These are phyloP conservation scores for Tuber microsphaerosporum DNA, from an alignment of 495 filamentous ascomycete species.

Conservation along the genomic window DNA sequence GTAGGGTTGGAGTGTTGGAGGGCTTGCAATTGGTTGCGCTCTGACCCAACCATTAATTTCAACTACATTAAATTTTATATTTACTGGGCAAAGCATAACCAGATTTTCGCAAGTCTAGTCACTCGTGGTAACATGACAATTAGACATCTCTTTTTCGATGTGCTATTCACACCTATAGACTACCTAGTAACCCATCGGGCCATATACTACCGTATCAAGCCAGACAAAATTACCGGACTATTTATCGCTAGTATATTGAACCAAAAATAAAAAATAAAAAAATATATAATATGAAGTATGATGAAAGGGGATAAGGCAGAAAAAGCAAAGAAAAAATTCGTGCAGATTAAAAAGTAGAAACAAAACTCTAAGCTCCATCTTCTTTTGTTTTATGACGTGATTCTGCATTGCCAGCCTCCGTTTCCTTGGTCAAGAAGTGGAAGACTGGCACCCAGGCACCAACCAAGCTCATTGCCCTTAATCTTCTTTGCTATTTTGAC, in stretches of 20 bases:
- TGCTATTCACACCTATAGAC: background rate
- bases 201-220: background rate
- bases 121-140: background rate
- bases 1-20: background rate
- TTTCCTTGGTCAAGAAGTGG: conserved; percentile 65
- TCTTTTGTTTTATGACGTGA: conserved; percentile 48
- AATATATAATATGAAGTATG: conserved; percentile 4
- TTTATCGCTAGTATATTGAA: background rate
- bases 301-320: background rate
- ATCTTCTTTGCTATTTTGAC: conserved; percentile 98
- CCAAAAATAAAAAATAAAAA: background rate
- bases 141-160: background rate
- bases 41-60: background rate
- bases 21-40: background rate
- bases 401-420: conserved; percentile 64
- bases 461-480: conserved; percentile 90
- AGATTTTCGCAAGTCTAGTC: background rate
- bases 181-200: background rate
- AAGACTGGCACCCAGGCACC: conserved; percentile 91
- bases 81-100: background rate
- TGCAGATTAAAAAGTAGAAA: background rate
- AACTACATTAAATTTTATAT: background rate
- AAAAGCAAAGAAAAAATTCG: background rate
- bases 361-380: background rate
- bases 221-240: background rate